Conservation (phyloP, 2,329 filamentous ascomycete genomes). For the Simplicillium sp. region DNA sequence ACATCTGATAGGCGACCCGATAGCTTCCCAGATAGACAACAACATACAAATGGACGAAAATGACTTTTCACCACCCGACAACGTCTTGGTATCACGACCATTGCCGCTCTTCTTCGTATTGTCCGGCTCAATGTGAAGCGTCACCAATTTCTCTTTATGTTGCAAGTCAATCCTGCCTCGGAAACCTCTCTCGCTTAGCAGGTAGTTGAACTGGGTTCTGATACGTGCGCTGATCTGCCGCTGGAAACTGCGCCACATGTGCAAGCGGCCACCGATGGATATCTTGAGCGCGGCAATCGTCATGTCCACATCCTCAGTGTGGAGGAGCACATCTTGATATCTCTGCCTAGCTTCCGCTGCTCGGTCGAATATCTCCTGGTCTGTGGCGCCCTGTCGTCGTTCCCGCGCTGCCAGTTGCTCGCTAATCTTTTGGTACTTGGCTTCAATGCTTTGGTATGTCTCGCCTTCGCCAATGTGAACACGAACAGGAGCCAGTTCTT, state of each 20-base stretch:
- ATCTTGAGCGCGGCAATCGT: constrained; percentile 37
- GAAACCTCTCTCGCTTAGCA: constrained; percentile 84
- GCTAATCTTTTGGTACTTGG: constrained; percentile 43
- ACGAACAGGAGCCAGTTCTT: constrained; percentile 39
- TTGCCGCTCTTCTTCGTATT: constrained; percentile 58
- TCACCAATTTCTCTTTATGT: constrained; percentile 63
- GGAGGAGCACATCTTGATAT: constrained; percentile 31
- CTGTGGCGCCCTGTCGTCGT: constrained; percentile 49
- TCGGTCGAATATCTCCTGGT: constrained; percentile 52
- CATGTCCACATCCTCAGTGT: constrained; percentile 28
- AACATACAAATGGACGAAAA: constrained; percentile 95
- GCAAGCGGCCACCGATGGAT: constrained; percentile 59
- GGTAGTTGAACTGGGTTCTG: constrained; percentile 75
- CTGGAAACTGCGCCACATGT: constrained; percentile 74
- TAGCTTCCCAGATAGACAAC: constrained; percentile 92
- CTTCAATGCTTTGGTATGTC: constrained; percentile 45
- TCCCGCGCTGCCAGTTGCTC: constrained; percentile 50
- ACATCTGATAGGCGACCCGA: constrained; percentile 90
- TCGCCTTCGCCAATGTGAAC: constrained; percentile 56
- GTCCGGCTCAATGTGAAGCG: constrained; percentile 66
- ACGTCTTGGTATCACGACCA: constrained; percentile 78
- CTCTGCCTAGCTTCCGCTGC: constrained; percentile 28
- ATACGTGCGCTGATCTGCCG: constrained; percentile 78
- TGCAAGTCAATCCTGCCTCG: constrained; percentile 72
- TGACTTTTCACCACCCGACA: constrained; percentile 95